Evolutionary conservation across 805 yeast genomes (phyloP), one percentile per base, ranked within the genome.

Genomic region (Lachancea lanzarotensis): DNA sequence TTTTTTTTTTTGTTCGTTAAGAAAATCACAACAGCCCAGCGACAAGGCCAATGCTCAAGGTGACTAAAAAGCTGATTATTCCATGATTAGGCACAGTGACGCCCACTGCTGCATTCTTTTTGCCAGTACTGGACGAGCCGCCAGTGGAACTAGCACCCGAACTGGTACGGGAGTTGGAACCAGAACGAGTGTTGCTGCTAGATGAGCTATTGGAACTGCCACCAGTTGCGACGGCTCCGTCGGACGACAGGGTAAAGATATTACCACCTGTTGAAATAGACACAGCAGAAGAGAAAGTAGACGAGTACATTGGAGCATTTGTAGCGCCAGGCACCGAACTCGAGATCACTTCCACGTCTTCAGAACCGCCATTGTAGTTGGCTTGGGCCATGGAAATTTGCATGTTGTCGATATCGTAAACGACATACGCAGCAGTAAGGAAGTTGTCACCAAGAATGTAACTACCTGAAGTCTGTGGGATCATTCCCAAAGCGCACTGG

Each of bases 321-420:
- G 60, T 57, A 1, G 81, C 81, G 41, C 71, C 63, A 10, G 84
- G 84, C 35, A 79, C 52, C 15, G 56, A 27, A 17, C 50, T 42
- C 13, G 43, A 22, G 25, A 60, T 54, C 11, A 54, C 52, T 29
- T 63, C 59, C 35, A 62, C 53, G 18, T 59, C 51, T 12, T 54
- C 45, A 6, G 43, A 41, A 1, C 38, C 36, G 20, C 44, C 48
- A 36, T 50, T 45, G 39, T 49, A 58, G 25, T 51, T 53, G 13
- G 72, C 74, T 56, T 73, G 76, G 18, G 80, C 85, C 56, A 83
- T 52, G 3, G 84, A 78, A 32, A 83, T 67, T 53, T 76, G 71
- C 38, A 63, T 64, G 55, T 74, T 74, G 27, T 79, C 85, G 42
- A 81, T 63, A 60, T 84, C 83, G 60, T 74, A 81, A 13, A 81